These are phyloP conservation scores for Solanum hybrid DNA, from an alignment of 305 asterid species.

Conservation along the genomic window DNA sequence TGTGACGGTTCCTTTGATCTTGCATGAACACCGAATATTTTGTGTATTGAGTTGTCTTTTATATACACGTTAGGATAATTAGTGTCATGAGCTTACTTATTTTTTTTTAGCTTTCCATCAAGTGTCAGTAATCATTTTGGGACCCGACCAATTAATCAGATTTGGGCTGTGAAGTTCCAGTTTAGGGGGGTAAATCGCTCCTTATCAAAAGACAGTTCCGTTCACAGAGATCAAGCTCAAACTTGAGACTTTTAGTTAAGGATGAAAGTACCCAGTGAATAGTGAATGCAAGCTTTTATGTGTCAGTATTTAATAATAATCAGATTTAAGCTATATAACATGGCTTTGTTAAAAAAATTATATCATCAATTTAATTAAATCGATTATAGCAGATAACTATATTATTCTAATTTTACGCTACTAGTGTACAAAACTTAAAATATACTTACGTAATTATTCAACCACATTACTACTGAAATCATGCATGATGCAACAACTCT, in stretches of 20 bases:
- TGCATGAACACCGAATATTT: accelerated
- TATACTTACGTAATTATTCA: background rate
- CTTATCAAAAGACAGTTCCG: background rate
- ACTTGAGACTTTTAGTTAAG: background rate
- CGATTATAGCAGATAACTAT: background rate
- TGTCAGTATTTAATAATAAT: background rate
- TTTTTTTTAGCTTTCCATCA: background rate
- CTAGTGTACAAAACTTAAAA: background rate
- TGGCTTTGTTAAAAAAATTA: background rate
- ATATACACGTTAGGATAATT: background rate
- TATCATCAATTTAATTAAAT: background rate
- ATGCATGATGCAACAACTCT: background rate
- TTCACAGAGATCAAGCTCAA: background rate
- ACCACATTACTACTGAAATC: background rate
- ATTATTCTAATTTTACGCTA: background rate
- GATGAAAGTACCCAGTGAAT: background rate
- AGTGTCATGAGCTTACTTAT: background rate
- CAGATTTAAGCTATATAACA: background rate
- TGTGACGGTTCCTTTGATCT: accelerated
- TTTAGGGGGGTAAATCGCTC: too few species aligned
- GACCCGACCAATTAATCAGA: background rate
- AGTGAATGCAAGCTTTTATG: too few species aligned
- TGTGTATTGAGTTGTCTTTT: background rate
- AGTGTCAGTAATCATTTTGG: background rate
- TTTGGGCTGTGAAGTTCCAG: background rate